Conservation (phyloP, 1,139 yeast genomes). For the Yamadazyma blattariae region DNA sequence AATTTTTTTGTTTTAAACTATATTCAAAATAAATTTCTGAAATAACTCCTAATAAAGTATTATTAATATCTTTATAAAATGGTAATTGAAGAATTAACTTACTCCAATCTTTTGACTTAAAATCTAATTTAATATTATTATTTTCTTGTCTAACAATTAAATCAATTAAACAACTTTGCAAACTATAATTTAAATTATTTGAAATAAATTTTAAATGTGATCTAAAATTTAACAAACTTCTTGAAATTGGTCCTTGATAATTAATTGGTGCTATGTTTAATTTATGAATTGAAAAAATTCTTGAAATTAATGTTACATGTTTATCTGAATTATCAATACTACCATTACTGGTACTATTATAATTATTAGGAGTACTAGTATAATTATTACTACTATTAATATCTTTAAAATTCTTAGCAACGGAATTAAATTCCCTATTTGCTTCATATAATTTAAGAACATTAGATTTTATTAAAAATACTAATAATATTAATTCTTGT, state of each 20-base stretch:
- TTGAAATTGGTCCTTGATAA: constrained; percentile 69
- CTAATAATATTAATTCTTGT: constrained; percentile 39
- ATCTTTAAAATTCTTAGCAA: constrained; percentile 35
- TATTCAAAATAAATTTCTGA: constrained; percentile 43
- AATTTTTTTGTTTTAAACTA: constrained; percentile 28
- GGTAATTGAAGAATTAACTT: constrained; percentile 58
- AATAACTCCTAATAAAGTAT: constrained; percentile 43
- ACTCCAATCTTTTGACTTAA: constrained; percentile 53
- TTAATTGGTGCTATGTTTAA: constrained; percentile 55
- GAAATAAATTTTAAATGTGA: constrained; percentile 60
- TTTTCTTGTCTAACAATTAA: constrained; percentile 54
- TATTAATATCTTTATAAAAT: constrained; percentile 48
- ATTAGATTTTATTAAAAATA: constrained; percentile 39
- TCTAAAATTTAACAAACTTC: constrained; percentile 61
- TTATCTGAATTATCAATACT: constrained; percentile 28
- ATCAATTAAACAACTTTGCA: constrained; percentile 54
- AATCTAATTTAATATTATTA: constrained; percentile 31
- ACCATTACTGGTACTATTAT: constrained; percentile 18
- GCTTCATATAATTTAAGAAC: constrained; percentile 28
- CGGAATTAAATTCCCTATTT: constrained; percentile 31
- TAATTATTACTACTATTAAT: constrained; percentile 9
- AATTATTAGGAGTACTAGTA: too few relatives aligned
- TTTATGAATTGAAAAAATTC: constrained; percentile 56
- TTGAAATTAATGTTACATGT: constrained; percentile 49
- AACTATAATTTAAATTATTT: constrained; percentile 48